These are phyloP conservation scores for Botryobasidium botryosum DNA, from an alignment of 768 basidiomycete species.

Conservation along the genomic window DNA sequence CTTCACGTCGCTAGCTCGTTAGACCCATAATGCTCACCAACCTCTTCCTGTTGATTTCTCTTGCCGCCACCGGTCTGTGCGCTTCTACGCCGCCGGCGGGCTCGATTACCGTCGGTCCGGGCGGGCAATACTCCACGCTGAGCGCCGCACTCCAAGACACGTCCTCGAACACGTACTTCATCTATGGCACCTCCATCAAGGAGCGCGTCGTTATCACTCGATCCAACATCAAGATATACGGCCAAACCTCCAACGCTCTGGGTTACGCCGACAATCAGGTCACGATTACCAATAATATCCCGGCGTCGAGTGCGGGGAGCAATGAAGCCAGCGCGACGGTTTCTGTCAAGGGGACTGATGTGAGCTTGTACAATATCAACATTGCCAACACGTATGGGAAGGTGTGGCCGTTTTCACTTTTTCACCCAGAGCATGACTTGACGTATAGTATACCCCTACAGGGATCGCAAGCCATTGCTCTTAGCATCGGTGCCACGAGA, in stretches of 20 bases:
- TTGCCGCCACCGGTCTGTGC: not conserved
- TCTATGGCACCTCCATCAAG: slow-evolving; percentile 6
- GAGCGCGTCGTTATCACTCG: slow-evolving; percentile 7
- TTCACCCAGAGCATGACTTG: not conserved
- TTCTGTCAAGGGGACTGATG: slow-evolving; percentile 8
- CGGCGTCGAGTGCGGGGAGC: slow-evolving; percentile 12
- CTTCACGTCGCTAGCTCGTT: no score
- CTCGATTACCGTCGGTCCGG: not conserved
- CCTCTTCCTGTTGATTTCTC: no score
- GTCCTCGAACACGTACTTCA: not conserved
- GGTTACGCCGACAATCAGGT: not conserved
- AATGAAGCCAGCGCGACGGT: slow-evolving; percentile 12
- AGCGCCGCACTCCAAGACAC: slow-evolving; percentile 8
- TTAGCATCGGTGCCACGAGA: slow-evolving; percentile 2
- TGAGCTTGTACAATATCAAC: slow-evolving; percentile 11
- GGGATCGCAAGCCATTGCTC: slow-evolving; percentile 6
- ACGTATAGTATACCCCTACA: not conserved
- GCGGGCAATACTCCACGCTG: slow-evolving; percentile 7
- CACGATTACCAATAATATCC: slow-evolving; percentile 3
- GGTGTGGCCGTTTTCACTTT: not conserved
- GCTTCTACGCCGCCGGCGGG: not conserved
- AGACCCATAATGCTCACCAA: no score
- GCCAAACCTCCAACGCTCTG: slow-evolving; percentile 6
- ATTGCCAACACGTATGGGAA: slow-evolving; percentile 9
- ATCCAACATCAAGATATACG: slow-evolving; percentile 9